phyloP scores from a whole-genome alignment of 2,329 filamentous ascomycete genomes.

The Thielaviopsis euricoi region DNA sequence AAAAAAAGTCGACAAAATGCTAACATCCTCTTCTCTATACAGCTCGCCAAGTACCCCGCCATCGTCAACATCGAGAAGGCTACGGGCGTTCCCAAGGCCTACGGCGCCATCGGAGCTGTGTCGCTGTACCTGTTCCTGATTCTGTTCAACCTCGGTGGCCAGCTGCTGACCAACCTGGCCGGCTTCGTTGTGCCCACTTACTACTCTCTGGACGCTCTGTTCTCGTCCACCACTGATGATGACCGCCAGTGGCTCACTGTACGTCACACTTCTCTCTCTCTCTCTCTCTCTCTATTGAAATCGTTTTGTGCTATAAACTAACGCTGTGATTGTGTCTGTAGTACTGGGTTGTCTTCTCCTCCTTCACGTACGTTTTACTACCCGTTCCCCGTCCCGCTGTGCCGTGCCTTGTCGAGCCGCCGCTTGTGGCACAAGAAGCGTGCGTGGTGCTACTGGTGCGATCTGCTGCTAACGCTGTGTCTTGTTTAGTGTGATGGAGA shows the following conservation, averaged over 20 bases:
- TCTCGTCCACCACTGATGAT: conserved; percentile 53
- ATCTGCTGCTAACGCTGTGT: conserved; percentile 9
- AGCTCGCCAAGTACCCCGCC: conserved; percentile 74
- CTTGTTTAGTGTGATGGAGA: conserved; percentile 50
- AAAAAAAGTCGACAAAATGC: neutral
- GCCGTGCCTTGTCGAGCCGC: neutral
- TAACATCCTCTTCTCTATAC: conserved; percentile 13
- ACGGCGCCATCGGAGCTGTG: conserved; percentile 58
- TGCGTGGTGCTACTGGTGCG: conserved; percentile 10
- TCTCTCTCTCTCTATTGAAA: neutral
- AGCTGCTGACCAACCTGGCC: conserved; percentile 74
- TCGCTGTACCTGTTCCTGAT: conserved; percentile 81
- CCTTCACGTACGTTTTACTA: conserved; percentile 45
- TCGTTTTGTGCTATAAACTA: too few relatives aligned
- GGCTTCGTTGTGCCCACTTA: conserved; percentile 72
- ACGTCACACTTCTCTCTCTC: conserved; percentile 19
- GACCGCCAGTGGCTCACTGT: conserved; percentile 71
- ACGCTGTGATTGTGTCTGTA: conserved; percentile 17
- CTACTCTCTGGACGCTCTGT: conserved; percentile 67
- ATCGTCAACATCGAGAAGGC: conserved; percentile 79
- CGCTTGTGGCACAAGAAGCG: neutral
- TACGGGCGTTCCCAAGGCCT: conserved; percentile 69
- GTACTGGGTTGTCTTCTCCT: conserved; percentile 81
- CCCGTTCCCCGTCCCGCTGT: neutral
- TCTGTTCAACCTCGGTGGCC: conserved; percentile 81